These are phyloP conservation scores for Aspergillus candidus DNA, from an alignment of 2,329 filamentous ascomycete species.

Conservation along the genomic window DNA sequence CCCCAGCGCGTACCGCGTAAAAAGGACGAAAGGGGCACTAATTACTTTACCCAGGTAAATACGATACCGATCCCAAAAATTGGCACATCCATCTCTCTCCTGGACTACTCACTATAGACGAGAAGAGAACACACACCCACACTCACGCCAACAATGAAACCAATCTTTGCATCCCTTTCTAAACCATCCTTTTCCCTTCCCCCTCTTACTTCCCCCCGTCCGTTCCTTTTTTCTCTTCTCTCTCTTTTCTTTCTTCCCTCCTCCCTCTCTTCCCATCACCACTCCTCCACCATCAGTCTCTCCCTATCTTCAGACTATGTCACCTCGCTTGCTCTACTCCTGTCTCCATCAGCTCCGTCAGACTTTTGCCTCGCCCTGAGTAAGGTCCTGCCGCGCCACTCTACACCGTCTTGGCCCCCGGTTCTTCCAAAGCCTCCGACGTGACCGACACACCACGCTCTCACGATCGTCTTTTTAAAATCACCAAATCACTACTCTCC, in stretches of 20 bases:
- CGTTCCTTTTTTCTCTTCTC: conserved; percentile 11
- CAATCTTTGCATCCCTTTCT: conserved; percentile 22
- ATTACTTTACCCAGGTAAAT: neutral
- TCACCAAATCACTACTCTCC: conserved; percentile 1
- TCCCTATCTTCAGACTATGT: conserved; percentile 23
- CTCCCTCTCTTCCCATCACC: conserved; percentile 12
- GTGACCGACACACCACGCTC: neutral
- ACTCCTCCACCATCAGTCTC: conserved; percentile 10
- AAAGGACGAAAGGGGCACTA: too few species aligned
- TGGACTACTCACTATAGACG: conserved; percentile 9
- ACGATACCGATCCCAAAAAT: conserved; percentile 7
- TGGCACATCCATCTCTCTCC: conserved; percentile 14
- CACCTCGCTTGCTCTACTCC: conserved; percentile 20
- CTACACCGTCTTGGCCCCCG: conserved; percentile 11
- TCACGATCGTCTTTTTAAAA: conserved; percentile 17
- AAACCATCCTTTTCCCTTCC: conserved; percentile 17
- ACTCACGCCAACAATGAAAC: conserved; percentile 27
- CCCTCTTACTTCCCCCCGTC: conserved; percentile 14
- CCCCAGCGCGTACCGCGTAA: too few species aligned
- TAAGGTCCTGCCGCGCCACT: conserved; percentile 12
- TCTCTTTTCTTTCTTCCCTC: conserved; percentile 9
- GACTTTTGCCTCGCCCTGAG: conserved; percentile 30
- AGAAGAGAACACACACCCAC: conserved; percentile 20
- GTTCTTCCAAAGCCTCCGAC: conserved; percentile 6
- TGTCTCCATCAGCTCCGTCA: conserved; percentile 19